Percentiles rank a stretch among this genome's conserved stretches.
These are phyloP conservation scores for Dictyostelium firmibasis DNA, from an alignment of 78 protist species.

Conservation along the genomic window DNA sequence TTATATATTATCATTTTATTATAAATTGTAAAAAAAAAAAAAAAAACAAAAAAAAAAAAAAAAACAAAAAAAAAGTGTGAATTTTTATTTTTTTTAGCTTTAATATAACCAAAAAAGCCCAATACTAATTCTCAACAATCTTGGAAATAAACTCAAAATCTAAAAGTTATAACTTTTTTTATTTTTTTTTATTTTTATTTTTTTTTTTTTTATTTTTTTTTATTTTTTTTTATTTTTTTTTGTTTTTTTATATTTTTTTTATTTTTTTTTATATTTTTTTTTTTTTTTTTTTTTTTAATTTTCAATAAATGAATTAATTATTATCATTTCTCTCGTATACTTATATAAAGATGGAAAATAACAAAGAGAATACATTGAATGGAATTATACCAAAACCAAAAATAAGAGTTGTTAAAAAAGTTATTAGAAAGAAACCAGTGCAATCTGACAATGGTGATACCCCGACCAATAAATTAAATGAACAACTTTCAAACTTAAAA, in stretches of 20 bases:
- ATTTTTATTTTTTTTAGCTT: not conserved
- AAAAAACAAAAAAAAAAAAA: too few relatives aligned
- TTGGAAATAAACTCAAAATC: too few relatives aligned
- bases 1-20: too few relatives aligned
- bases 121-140: too few relatives aligned
- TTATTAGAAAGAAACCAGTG: constrained; percentile 14
- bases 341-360: not conserved
- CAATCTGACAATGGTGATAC: not conserved
- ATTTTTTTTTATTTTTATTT: not conserved
- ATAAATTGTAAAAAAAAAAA: too few relatives aligned
- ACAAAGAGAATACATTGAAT: not conserved
- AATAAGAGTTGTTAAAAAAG: constrained; percentile 64
- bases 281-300: not conserved
- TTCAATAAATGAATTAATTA: not conserved
- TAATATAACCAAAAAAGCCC: not conserved
- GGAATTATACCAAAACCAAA: constrained; percentile 28
- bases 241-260: not conserved
- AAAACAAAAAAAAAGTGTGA: not conserved
- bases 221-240: not conserved
- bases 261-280: not conserved
- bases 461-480: not conserved
- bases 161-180: too few relatives aligned
- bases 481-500: not conserved
- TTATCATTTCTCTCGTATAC: too few relatives aligned
- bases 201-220: not conserved